Evolutionary conservation across 2,329 filamentous ascomycete species (phyloP).

Genomic region (Trematosphaeria pertusa): DNA sequence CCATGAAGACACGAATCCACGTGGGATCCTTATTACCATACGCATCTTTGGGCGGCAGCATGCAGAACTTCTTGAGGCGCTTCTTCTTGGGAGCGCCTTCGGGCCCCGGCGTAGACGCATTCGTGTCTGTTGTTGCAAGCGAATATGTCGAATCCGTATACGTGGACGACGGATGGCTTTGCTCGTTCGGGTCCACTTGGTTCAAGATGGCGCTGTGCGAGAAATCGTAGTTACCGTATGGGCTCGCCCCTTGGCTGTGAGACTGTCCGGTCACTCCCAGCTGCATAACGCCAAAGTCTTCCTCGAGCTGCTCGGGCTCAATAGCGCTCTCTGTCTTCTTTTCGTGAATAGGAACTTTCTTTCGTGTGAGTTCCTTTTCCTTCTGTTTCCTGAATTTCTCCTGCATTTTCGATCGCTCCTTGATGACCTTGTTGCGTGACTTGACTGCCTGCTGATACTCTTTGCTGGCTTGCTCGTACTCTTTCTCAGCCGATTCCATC

Average conservation of each 20-base stretch:
- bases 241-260: constrained; percentile 11
- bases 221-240: constrained; percentile 39
- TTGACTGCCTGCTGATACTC: constrained; percentile 71
- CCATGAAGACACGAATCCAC: constrained; percentile 84
- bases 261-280: constrained; percentile 14
- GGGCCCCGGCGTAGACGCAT: constrained; percentile 6
- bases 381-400: constrained; percentile 52
- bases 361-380: constrained; percentile 20
- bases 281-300: constrained; percentile 32
- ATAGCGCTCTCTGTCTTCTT: constrained; percentile 14
- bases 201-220: constrained; percentile 39
- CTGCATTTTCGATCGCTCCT: constrained; percentile 66
- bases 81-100: constrained; percentile 41
- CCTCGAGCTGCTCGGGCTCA: constrained; percentile 18
- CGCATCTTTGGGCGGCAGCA: constrained; percentile 66
- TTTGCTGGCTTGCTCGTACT: constrained; percentile 68
- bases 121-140: constrained; percentile 26
- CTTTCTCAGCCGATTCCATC: constrained; percentile 73
- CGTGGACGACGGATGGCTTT: constrained; percentile 3
- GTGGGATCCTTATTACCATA: constrained; percentile 68
- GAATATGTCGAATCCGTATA: constrained; percentile 29
- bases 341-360: constrained; percentile 3
- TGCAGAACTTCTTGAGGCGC: constrained; percentile 80
- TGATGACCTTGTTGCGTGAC: constrained; percentile 68
- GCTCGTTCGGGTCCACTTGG: constrained; percentile 33